These are phyloP conservation scores for Salix purpurea DNA, from an alignment of 345 rosid species.

Conservation along the genomic window DNA sequence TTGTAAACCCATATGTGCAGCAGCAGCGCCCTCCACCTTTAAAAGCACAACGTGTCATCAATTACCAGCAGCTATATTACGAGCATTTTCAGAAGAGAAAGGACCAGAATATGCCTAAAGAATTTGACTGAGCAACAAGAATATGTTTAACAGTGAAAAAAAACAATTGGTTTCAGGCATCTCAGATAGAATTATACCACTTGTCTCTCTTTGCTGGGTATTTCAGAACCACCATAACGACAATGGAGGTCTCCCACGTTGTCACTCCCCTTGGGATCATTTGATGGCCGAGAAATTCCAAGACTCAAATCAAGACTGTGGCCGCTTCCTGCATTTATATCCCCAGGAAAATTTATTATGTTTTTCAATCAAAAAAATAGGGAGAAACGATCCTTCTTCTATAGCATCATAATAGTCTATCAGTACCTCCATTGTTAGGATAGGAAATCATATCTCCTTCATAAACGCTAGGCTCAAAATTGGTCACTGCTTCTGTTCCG, in stretches of 20 bases:
- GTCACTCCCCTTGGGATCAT: constrained; percentile 12
- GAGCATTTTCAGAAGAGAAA: background rate
- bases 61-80: background rate
- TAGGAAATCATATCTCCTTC: constrained; percentile 45
- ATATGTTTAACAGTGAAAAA: background rate
- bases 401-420: background rate
- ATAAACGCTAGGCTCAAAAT: constrained; percentile 44
- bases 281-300: constrained; percentile 25
- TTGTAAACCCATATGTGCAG: constrained; percentile 14
- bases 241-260: constrained; percentile 4
- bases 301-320: constrained; percentile 48
- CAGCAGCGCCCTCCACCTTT: constrained; percentile 28
- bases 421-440: constrained; percentile 49
- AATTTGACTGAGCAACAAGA: background rate
- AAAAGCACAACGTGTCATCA: constrained; percentile 2
- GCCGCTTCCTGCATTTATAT: constrained; percentile 29
- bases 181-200: constrained; percentile 1
- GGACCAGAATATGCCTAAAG: background rate
- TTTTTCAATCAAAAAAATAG: background rate
- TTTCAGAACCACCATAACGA: background rate
- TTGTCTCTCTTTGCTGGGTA: constrained; percentile 4
- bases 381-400: background rate
- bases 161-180: background rate
- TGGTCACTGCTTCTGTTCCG: constrained; percentile 26
- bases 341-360: background rate